Conservation (phyloP, 805 yeast genomes). For the Priceomyces castillae region DNA sequence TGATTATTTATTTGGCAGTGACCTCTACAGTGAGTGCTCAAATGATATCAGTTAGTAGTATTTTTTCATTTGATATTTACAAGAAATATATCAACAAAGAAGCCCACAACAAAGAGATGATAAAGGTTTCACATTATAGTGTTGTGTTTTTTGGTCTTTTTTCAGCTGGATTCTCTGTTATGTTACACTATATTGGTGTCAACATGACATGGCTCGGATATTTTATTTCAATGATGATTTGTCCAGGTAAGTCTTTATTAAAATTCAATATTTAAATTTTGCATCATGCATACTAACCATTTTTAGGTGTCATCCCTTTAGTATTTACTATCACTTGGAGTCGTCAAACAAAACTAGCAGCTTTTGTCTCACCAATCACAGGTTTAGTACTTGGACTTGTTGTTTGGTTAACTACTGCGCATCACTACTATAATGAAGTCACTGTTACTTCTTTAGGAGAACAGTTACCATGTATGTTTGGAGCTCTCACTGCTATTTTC, state of each 20-base stretch:
- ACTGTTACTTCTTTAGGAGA: conserved; percentile 24
- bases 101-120: conserved; percentile 41
- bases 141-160: conserved; percentile 39
- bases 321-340: conserved; percentile 34
- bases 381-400: conserved; percentile 30
- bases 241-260: conserved; percentile 27
- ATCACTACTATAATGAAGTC: conserved; percentile 24
- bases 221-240: conserved; percentile 32
- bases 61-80: conserved; percentile 46
- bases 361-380: conserved; percentile 28
- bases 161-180: conserved; percentile 37
- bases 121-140: conserved; percentile 40
- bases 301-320: conserved; percentile 27
- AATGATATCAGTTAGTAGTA: conserved; percentile 38
- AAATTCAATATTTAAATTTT: neutral
- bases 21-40: conserved; percentile 42
- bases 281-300: neutral
- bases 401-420: conserved; percentile 32
- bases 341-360: conserved; percentile 27
- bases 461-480: conserved; percentile 34
- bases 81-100: conserved; percentile 41
- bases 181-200: conserved; percentile 29
- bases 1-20: conserved; percentile 37
- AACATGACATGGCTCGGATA: conserved; percentile 33
- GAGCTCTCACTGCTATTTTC: conserved; percentile 30